Evolutionary conservation across 495 filamentous ascomycete genomes (phyloP), one percentile per base, ranked within the genome.

Genomic region (Penicillium daleae): DNA sequence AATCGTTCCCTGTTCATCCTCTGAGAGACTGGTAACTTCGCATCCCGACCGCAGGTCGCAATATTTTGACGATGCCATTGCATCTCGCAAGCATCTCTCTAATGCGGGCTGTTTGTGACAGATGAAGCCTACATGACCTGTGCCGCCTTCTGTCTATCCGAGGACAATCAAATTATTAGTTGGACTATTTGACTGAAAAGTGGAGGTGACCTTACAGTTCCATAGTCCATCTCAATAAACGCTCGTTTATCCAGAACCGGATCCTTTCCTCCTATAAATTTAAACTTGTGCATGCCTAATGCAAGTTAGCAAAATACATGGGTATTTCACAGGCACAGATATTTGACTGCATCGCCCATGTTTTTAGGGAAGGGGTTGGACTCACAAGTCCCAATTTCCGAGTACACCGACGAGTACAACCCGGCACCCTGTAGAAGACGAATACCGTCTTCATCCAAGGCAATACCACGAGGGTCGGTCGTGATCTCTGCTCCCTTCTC

Each of bases 401-500:
- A 67, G 44, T 72, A 71, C 7, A 85, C 64, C 1, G 65, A 62
- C 2, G 76, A 64, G 27, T 79, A 79, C 12, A 83, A 65, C 7
- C 81, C 82, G 29, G 83, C 49, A 6, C 74, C 72, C 62, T 80
- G 78, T 0, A 81, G 60, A 8, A 79, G 71, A 9, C 82, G 72
- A 46, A 83, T 75, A 1, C 79, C 80, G 65, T 85, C 82, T 53
- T 79, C 75, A 33, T 81, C 80, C 17, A 85, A 64, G 22, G 75
- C 78, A 37, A 85, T 79, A 0, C 81, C 82, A 24, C 82, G 69
- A 4, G 82, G 82, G 57, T 85, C 82, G 0, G 77, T 76, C 0
- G 74, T 78, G 27, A 84, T 82, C 4, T 74, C 74, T 24, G 60
- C 40, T 10, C 77, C 78, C 48, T 74, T 77, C 55, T 85, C 80